Conservation (phyloP, 192 early-diverging fungal genomes). For the Rhizoclosmatium sp. region DNA sequence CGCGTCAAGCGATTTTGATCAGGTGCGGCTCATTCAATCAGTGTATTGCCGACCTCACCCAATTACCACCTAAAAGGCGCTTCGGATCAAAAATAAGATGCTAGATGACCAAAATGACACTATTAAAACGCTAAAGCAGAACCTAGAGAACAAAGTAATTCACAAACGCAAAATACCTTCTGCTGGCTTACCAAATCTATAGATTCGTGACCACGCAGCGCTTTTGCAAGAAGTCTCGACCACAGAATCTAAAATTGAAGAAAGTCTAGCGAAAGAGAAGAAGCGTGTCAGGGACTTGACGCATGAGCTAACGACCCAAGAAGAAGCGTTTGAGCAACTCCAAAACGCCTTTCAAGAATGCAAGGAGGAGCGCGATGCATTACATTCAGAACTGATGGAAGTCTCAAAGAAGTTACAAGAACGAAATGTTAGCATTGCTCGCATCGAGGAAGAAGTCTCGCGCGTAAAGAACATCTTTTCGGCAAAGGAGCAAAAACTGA, state of each 20-base stretch:
- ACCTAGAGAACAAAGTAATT: slow-evolving; percentile 62
- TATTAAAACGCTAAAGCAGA: slow-evolving; percentile 60
- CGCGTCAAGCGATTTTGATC: neutral
- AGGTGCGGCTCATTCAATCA: neutral
- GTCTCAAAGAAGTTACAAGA: slow-evolving; percentile 51
- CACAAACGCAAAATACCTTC: neutral
- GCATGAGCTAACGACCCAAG: slow-evolving; percentile 47
- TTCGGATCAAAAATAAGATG: slow-evolving; percentile 65
- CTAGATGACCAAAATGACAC: slow-evolving; percentile 67
- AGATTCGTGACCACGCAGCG: slow-evolving; percentile 54
- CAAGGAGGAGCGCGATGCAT: slow-evolving; percentile 49
- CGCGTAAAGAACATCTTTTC: slow-evolving; percentile 47
- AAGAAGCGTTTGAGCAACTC: slow-evolving; percentile 48
- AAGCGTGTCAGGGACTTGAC: slow-evolving; percentile 29
- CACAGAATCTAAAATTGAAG: slow-evolving; percentile 42
- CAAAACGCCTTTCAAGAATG: slow-evolving; percentile 52
- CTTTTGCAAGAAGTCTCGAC: slow-evolving; percentile 38
- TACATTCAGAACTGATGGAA: slow-evolving; percentile 50
- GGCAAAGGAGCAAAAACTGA: slow-evolving; percentile 56
- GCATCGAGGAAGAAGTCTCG: slow-evolving; percentile 60
- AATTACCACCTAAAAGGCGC: slow-evolving; percentile 28
- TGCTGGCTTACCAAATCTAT: neutral
- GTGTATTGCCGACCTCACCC: too few species aligned
- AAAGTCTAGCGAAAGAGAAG: slow-evolving; percentile 20
- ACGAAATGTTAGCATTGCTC: slow-evolving; percentile 62